Evolutionary conservation across 2,329 filamentous ascomycete species (phyloP).

Genomic region (Fusarium penzigii): DNA sequence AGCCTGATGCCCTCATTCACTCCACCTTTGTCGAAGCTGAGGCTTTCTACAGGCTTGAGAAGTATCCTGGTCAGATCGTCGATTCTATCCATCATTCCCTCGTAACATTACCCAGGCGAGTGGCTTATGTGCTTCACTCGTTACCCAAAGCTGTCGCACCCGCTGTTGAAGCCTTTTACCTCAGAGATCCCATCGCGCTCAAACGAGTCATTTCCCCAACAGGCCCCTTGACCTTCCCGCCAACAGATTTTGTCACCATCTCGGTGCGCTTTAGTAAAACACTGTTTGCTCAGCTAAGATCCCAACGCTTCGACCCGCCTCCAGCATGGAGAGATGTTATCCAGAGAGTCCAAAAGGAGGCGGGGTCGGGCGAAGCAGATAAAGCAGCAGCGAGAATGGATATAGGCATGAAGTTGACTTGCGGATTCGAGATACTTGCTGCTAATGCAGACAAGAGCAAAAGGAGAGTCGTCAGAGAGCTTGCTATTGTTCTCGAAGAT

Average conservation of each 20-base stretch:
- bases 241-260: conserved; percentile 75
- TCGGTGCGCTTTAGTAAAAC: conserved; percentile 85
- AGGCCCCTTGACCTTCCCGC: conserved; percentile 64
- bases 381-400: conserved; percentile 48
- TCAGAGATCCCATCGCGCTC: conserved; percentile 78
- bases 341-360: conserved; percentile 21
- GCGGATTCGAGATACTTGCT: conserved; percentile 87
- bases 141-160: conserved; percentile 77
- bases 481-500: conserved; percentile 75
- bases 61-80: conserved; percentile 76
- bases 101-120: conserved; percentile 74
- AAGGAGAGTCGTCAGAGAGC: conserved; percentile 69
- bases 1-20: conserved; percentile 62
- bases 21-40: conserved; percentile 79
- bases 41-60: conserved; percentile 84
- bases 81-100: conserved; percentile 75
- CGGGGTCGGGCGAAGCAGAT: conserved; percentile 11
- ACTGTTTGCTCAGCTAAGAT: conserved; percentile 86
- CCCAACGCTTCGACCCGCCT: conserved; percentile 76
- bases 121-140: conserved; percentile 77
- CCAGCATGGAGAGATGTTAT: conserved; percentile 47
- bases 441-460: conserved; percentile 67
- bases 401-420: conserved; percentile 85
- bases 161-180: conserved; percentile 88
- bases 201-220: conserved; percentile 64